Evolutionary conservation across 768 basidiomycete species (phyloP).

Genomic region (Russula abietina): DNA sequence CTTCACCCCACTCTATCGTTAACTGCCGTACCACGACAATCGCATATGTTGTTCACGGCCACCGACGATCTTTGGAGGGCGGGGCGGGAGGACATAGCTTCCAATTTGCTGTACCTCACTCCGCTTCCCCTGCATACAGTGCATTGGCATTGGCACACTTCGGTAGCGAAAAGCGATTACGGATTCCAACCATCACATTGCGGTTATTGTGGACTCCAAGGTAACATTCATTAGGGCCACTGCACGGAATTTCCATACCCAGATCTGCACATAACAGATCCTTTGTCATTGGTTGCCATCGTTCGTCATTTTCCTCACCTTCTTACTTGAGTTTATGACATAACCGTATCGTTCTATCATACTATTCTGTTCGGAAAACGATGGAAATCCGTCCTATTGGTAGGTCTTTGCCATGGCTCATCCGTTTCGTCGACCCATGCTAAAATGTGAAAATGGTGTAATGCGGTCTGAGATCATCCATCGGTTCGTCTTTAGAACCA

Average conservation of each 20-base stretch:
- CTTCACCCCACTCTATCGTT: no score
- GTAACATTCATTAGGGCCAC: background rate
- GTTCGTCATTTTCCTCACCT: background rate
- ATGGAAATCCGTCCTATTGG: background rate
- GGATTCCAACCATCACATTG: no score
- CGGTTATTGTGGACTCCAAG: no score
- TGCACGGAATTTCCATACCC: background rate
- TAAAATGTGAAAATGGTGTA: background rate
- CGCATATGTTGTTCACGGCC: background rate
- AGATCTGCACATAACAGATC: background rate
- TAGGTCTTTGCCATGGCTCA: background rate
- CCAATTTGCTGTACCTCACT: background rate
- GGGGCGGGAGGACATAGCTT: background rate
- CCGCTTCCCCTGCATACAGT: no score
- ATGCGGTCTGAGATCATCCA: background rate
- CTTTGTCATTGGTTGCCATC: background rate
- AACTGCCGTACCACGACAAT: background rate
- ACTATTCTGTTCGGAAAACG: background rate
- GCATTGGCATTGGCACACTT: background rate
- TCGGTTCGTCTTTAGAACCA: background rate
- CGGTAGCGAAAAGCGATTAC: constrained; percentile 5
- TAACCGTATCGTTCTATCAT: background rate
- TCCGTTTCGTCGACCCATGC: background rate
- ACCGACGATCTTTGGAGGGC: background rate
- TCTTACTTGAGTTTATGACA: background rate